A percentile compares a stretch with the other conserved stretches of the same genome.
phyloP scores from a whole-genome alignment of 148 eudicot species.

The Vaccinium darrowii region DNA sequence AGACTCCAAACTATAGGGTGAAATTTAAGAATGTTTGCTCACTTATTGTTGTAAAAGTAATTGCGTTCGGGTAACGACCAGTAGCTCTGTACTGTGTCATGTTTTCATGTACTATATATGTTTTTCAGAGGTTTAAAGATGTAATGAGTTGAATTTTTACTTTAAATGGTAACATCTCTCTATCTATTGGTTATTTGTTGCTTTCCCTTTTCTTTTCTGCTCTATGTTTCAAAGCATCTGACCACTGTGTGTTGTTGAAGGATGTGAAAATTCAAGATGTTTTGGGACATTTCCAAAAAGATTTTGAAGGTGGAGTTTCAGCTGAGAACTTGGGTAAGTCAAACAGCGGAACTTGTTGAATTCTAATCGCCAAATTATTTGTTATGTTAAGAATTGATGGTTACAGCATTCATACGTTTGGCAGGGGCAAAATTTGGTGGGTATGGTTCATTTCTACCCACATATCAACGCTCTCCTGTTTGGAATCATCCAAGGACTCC shows the following conservation, averaged over 20 bases:
- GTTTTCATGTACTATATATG: neutral
- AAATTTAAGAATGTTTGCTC: conserved; percentile 7
- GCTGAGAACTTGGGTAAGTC: conserved; percentile 95
- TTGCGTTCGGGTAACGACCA: neutral
- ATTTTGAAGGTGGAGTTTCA: conserved; percentile 94
- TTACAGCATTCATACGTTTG: conserved; percentile 24
- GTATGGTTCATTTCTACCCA: conserved; percentile 90
- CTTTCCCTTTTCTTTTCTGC: neutral
- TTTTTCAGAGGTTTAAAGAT: neutral
- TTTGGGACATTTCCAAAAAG: conserved; percentile 92
- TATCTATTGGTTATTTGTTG: neutral
- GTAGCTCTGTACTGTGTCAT: neutral
- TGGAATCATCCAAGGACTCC: conserved; percentile 57
- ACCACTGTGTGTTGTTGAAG: conserved; percentile 36
- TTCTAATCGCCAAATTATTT: conserved; percentile 13
- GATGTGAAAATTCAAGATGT: conserved; percentile 91
- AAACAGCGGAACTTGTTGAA: conserved; percentile 13
- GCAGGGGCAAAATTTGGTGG: conserved; percentile 92
- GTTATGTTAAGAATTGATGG: conserved; percentile 32
- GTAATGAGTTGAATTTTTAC: neutral
- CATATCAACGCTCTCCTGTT: conserved; percentile 78
- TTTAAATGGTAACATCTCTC: neutral
- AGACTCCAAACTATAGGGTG: neutral
- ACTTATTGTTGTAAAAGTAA: neutral
- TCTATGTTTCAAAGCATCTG: neutral